phyloP scores from a whole-genome alignment of 2,329 filamentous ascomycete genomes.

The Elsinoe ampelina region DNA sequence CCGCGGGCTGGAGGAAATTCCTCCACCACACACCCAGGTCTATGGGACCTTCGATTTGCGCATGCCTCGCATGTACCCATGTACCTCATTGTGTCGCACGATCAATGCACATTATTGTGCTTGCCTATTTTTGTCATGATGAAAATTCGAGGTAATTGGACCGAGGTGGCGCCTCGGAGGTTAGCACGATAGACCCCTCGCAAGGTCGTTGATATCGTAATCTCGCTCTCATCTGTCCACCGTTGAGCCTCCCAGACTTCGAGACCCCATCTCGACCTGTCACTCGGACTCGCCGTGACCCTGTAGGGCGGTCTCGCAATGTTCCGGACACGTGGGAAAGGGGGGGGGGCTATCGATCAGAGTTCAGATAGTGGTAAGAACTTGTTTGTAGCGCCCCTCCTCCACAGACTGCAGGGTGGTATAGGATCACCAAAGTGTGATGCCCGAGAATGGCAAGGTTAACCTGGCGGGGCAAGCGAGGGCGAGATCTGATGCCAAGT shows the following conservation, averaged over 20 bases:
- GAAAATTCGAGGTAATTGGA: not conserved
- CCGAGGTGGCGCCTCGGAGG: not conserved
- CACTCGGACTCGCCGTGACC: conserved; percentile 2
- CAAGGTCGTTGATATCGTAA: not conserved
- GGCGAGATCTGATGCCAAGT: not conserved
- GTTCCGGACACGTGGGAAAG: conserved; percentile 5
- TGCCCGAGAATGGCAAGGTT: conserved; percentile 4
- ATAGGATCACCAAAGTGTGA: not conserved
- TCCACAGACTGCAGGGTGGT: not conserved
- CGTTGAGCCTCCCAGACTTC: not conserved
- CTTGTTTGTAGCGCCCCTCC: not conserved
- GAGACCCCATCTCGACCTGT: not conserved
- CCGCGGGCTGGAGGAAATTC: no score
- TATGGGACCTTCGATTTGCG: not conserved
- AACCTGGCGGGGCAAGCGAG: not conserved
- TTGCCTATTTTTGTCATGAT: not conserved
- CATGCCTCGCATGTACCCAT: conserved; percentile 9
- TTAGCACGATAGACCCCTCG: not conserved
- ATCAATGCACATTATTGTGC: not conserved
- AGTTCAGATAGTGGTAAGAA: conserved; percentile 5
- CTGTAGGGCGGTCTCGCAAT: conserved; percentile 6
- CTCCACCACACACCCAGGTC: not conserved
- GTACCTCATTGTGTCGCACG: not conserved
- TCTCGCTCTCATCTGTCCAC: conserved; percentile 5
- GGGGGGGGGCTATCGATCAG: not conserved